phyloP scores from a whole-genome alignment of 2,329 filamentous ascomycete species.

The Fusarium oligoseptatum region DNA sequence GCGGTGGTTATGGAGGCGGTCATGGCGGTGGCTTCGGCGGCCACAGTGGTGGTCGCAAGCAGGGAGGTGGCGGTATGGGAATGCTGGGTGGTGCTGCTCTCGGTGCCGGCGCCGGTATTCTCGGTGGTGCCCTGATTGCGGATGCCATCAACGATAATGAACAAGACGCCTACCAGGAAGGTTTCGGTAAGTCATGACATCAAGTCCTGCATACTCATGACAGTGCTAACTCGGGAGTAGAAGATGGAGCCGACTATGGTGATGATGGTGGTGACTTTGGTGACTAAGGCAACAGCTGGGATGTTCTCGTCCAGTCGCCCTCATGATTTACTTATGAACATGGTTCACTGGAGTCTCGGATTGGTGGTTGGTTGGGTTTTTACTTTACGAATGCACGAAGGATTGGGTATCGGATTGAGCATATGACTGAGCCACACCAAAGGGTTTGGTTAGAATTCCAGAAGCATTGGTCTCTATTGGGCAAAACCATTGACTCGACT shows the following conservation, averaged over 20 bases:
- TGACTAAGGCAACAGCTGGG: slow-evolving; percentile 15
- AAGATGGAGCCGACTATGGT: slow-evolving; percentile 50
- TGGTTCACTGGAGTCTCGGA: slow-evolving; percentile 12
- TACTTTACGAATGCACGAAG: slow-evolving; percentile 18
- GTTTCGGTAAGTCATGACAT: slow-evolving; percentile 52
- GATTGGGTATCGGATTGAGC: slow-evolving; percentile 10
- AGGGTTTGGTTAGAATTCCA: slow-evolving; percentile 1
- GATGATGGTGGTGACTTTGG: slow-evolving; percentile 38
- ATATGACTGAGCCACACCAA: not conserved
- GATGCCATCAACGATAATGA: slow-evolving; percentile 75
- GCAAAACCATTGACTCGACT: not conserved
- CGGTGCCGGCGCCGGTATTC: slow-evolving; percentile 83
- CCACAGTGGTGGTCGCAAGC: slow-evolving; percentile 51
- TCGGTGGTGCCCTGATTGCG: slow-evolving; percentile 81
- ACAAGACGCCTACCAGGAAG: slow-evolving; percentile 67
- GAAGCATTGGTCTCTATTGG: not conserved
- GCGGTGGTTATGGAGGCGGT: slow-evolving; percentile 28
- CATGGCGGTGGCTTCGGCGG: slow-evolving; percentile 49
- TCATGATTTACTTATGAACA: slow-evolving; percentile 14
- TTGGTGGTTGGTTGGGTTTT: not conserved
- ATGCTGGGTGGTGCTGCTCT: slow-evolving; percentile 79
- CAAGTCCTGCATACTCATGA: not conserved
- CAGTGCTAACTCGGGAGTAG: slow-evolving; percentile 43
- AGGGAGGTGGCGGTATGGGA: slow-evolving; percentile 67
- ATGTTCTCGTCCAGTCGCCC: not conserved